A percentile compares a stretch with the other conserved stretches of the same genome.
phyloP scores from a whole-genome alignment of 163 green algal genomes.

The Chloromonas sp. region DNA sequence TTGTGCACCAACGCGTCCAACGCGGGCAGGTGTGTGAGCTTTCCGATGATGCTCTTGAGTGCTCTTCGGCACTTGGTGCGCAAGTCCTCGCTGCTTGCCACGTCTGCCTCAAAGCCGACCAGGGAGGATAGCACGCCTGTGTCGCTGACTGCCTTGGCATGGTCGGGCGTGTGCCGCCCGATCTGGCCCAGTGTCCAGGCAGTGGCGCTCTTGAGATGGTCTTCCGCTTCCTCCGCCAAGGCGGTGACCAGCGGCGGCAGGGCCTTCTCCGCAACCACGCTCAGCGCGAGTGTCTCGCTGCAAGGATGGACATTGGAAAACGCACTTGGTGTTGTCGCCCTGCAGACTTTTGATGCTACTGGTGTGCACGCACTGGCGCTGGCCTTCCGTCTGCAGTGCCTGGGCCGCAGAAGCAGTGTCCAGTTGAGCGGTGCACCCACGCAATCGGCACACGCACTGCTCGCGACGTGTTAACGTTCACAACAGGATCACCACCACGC shows the following conservation, averaged over 20 bases:
- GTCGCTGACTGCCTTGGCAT: constrained; percentile 80
- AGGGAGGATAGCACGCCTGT: constrained; percentile 67
- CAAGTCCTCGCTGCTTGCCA: constrained; percentile 61
- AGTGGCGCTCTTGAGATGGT: constrained; percentile 70
- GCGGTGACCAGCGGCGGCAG: constrained; percentile 56
- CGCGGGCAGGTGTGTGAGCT: constrained; percentile 74
- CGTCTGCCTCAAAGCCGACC: constrained; percentile 47
- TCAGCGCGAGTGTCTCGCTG: constrained; percentile 68
- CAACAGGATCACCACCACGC: background rate
- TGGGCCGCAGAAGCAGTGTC: too few species aligned
- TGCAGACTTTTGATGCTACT: too few species aligned
- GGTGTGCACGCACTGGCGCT: too few species aligned
- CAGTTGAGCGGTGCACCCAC: too few species aligned
- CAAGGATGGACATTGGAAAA: background rate
- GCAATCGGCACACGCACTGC: too few species aligned
- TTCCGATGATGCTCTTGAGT: constrained; percentile 70
- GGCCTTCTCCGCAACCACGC: constrained; percentile 72
- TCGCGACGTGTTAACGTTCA: background rate
- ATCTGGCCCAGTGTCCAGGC: constrained; percentile 79
- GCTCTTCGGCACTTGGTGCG: constrained; percentile 73
- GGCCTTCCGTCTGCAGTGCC: too few species aligned
- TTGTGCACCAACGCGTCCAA: constrained; percentile 74
- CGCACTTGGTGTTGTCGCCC: too few species aligned
- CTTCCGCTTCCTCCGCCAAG: constrained; percentile 65
- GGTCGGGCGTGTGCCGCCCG: constrained; percentile 69